Base-by-base conservation (phyloP, 2,329 filamentous ascomycete genomes). In the Colletotrichum magnum region DNA sequence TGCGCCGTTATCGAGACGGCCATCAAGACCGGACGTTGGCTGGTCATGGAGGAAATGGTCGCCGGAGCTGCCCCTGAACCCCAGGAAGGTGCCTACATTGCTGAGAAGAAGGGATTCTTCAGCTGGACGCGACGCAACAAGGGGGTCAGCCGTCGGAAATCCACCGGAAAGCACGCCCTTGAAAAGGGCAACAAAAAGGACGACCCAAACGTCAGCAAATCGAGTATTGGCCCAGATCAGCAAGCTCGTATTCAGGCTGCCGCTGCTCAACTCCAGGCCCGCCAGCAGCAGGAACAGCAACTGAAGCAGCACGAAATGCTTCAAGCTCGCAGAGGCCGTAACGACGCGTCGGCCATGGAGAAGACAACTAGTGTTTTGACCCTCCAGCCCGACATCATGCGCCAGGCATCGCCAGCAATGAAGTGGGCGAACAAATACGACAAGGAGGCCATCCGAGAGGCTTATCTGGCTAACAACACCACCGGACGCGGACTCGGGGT, bases 371-470 rank as follows among this genome's bases (percentile, higher is more conserved):
- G 96, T 73, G 89, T 97, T 64, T 87, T 98, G 76, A 97, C 94
- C 3, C 84, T 98, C 54, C 95, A 97, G 77, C 93, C 94, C 1
- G 88, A 90, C 61, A 92, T 98, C 71, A 86, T 95, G 75, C 94
- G 87, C 61, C 96, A 97, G 78, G 95, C 95, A 18, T 96, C 93
- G 9, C 93, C 94, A 26, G 96, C 96, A 1, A 92, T 99, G 91
- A 97, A 97, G 80, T 99, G 96, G 96, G 94, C 95, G 39, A 95
- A 87, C 79, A 94, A 94, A 75, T 98, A 98, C 78, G 96, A 98
- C 81, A 97, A 96, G 81, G 91, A 96, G 75, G 86, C 92, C 7
- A 92, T 97, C 71, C 91, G 94, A 62, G 90, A 94, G 72, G 90
- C 93, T n/a, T 98, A 98, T 79, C 86, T 98, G 59, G 89, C 90